Base-by-base conservation (phyloP, 805 yeast genomes). In the Saccharomycopsis amapae region DNA sequence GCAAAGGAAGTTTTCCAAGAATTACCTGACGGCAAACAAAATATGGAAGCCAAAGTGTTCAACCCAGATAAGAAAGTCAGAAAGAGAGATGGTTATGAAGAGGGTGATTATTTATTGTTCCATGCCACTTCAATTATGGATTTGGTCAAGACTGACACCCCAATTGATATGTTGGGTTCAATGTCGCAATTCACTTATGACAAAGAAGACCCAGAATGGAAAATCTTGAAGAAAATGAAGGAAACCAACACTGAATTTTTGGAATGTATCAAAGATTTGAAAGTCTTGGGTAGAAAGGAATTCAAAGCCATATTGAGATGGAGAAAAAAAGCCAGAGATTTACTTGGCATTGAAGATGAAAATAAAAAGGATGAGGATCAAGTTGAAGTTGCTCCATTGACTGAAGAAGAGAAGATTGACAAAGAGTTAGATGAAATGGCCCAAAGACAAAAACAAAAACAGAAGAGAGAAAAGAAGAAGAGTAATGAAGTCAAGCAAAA, bases 81-180 rank as follows among this genome's bases (percentile, higher is more conserved):
- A 66, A 81, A 79, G 63, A 84, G 98, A 78, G 85, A 83, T 56
- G 99, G 99, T 76, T 93, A 93, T 66, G 97, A 85, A 48, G 97
- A 90, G 58, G 96, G 94, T 42, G 95, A 93, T 58, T 78, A 83
- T 57, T 61, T 74, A 23, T 72, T 73, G 53, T 84, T 77, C 60
- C 89, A 87, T 57, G 76, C 79, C 7, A 69, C 78, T 69, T 76
- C 86, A 13, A 69, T 88, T 5, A 62, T 88, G 61, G 96, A 90
- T 4, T 89, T 93, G 66, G 76, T 93, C 37, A 80, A 72, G 57
- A 72, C 78, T 48, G 90, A 81, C 34, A 95, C 84, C 50, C 94
- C 97, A 9, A 85, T 93, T 37, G 81, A 79, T 53, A 70, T 81
- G 51, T 72, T 93, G 46, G 98, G 97, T 45, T 68, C 77, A 26